Percentiles rank a stretch among this genome's conserved stretches.
These are phyloP conservation scores for Diaporthe destruens DNA, from an alignment of 2,329 filamentous ascomycete species.

Conservation along the genomic window DNA sequence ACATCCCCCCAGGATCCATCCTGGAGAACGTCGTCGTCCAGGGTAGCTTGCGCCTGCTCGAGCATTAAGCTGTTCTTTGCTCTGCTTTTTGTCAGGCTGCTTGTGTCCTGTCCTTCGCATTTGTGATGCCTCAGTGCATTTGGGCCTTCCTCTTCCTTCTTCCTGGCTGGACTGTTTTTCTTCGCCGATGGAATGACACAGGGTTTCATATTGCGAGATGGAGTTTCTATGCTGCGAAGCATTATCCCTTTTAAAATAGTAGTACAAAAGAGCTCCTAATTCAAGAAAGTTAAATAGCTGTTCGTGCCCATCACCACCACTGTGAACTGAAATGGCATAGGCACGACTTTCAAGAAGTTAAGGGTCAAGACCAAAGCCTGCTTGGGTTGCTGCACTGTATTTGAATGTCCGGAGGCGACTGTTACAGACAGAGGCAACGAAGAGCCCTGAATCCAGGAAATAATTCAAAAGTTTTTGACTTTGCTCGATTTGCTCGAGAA, in stretches of 20 bases:
- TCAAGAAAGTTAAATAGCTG: constrained; percentile 36
- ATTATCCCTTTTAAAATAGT: constrained; percentile 35
- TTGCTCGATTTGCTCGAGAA: not conserved
- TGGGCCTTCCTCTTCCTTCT: not conserved
- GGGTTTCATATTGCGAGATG: constrained; percentile 12
- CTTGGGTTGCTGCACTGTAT: not conserved
- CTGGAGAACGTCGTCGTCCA: constrained; percentile 99
- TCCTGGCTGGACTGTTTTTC: constrained; percentile 1
- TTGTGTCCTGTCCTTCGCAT: constrained; percentile 5
- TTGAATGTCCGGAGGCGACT: not conserved
- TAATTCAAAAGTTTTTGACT: not conserved
- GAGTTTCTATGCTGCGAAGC: constrained; percentile 33
- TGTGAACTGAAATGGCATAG: too few relatives aligned
- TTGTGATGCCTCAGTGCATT: constrained; percentile 34
- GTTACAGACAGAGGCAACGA: too few relatives aligned
- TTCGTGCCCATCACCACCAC: not conserved
- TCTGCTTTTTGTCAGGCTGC: not conserved
- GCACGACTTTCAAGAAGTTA: not conserved
- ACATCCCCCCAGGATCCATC: constrained; percentile 95
- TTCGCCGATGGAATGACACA: not conserved
- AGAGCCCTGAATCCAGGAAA: not conserved
- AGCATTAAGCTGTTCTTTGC: constrained; percentile 63
- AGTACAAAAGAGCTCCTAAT: constrained; percentile 41
- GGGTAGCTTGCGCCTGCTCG: constrained; percentile 84
- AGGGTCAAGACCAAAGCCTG: not conserved